Base-by-base conservation (phyloP, 202 grass and related monocot genomes). In the Panicum hallii region DNA sequence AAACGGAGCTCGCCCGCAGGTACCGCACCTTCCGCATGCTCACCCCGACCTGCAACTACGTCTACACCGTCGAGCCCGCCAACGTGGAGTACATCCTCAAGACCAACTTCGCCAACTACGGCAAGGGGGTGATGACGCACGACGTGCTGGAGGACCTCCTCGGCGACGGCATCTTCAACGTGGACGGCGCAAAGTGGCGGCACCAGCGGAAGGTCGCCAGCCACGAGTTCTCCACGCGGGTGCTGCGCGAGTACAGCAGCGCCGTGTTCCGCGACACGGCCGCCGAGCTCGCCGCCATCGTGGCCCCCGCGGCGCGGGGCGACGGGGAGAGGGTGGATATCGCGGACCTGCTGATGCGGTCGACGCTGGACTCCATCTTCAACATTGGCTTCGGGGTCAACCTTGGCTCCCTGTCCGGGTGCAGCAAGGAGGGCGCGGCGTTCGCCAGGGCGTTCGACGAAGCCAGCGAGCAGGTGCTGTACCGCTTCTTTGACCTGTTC, bases 81-180 rank as follows among this genome's bases (percentile, higher is more conserved):
- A 93, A 91, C 74, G 87, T 97, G 3, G 91, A 97, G 84, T 75
- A 93, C 91, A 93, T 97, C 46, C 94, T 97, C 84, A 93, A 74
- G 70, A 91, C 87, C 81, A 93, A 93, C 54, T 93, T 93, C 48
- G 72, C 41, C 30, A 93, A 96, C 88, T 96, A 93, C 76, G 91
- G 94, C 61, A 97, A 97, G 87, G 94, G 94, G 3, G 7, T 2
- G 16, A 72, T 66, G 50, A 84, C 1, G 1, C 78, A 91, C 81
- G 89, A 82, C 61, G 54, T 83, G 15, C 0, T 86, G 65, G 86
- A 79, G 73, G 91, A 97, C 69, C 85, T 93, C 61, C 80, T 97
- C 5, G 91, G 94, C 48, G 89, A 90, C 78, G 94, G 94, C 10
- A 97, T 97, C 81, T 97, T 97, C 83, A 92, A 88, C 41, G 94